Evolutionary conservation across 345 rosid species (phyloP).

Genomic region (Limnanthes douglasii): DNA sequence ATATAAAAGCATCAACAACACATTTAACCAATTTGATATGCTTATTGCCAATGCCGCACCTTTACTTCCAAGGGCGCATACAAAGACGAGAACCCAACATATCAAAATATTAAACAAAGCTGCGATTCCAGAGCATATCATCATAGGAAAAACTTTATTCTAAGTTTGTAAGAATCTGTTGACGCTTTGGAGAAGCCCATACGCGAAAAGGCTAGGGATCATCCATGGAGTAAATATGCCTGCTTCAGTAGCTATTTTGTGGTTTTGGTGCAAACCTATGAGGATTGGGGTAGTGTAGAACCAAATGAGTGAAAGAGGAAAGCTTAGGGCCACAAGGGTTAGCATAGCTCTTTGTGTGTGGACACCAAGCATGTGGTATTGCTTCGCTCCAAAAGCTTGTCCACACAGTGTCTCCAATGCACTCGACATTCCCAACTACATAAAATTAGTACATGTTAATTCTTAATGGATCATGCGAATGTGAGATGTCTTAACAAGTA

Average conservation of each 20-base stretch:
- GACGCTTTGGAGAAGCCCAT: constrained; percentile 14
- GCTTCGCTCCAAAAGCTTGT: constrained; percentile 73
- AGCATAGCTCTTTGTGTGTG: constrained; percentile 14
- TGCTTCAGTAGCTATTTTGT: constrained; percentile 13
- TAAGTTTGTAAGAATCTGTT: constrained; percentile 15
- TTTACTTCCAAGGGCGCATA: constrained; percentile 10
- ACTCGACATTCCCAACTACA: constrained; percentile 59
- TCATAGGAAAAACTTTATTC: constrained; percentile 14
- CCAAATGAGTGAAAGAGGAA: constrained; percentile 15
- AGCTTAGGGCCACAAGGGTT: constrained; percentile 7
- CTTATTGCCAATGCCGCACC: constrained; percentile 15
- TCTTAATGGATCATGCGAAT: no score
- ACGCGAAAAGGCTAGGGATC: constrained; percentile 15
- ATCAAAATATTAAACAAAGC: constrained; percentile 11
- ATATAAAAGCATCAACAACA: constrained; percentile 13
- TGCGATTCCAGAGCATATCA: constrained; percentile 13
- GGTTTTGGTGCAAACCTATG: constrained; percentile 15
- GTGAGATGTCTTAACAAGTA: no score
- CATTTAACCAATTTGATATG: constrained; percentile 13
- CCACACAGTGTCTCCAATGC: constrained; percentile 80
- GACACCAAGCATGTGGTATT: constrained; percentile 22
- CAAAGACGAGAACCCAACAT: constrained; percentile 17
- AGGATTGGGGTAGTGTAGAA: constrained; percentile 14
- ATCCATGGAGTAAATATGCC: constrained; percentile 11
- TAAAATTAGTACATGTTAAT: no score